Base-by-base conservation (phyloP, 2,329 filamentous ascomycete species). In the Phialocephala subalpina region DNA sequence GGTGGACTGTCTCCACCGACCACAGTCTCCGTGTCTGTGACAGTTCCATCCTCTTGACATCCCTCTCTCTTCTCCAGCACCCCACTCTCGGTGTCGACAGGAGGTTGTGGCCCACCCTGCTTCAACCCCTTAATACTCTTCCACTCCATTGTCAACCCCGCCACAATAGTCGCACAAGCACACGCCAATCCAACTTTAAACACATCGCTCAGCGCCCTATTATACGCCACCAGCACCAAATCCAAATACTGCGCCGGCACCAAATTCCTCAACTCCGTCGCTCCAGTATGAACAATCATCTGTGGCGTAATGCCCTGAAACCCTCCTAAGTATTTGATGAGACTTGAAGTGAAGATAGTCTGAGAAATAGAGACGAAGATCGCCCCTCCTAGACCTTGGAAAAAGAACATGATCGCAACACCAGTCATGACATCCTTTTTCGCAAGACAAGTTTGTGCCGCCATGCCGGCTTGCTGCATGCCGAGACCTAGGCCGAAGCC, bases 111-210 rank as follows among this genome's bases (percentile, higher is more conserved):
- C 56, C 58, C 53, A 38, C 35, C 64, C 25, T 70, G 40, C 58
- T 77, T 75, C 74, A 80, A 80, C 29, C 80, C 80, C 78, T 87
- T 87, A 65, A 87, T 81, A 70, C 77, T 83, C 74, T 82, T 85
- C 86, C 86, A 89, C 75, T 88, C 82, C 65, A 89, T 81, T 16
- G 81, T 79, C 16, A 82, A 69, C 0, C 82, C 79, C 1, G 83
- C 84, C n/a, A 87, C 38, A 7, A 73, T 67, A 0, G 3, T 83
- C 9, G 89, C 63, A 8, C 80, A 80, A 0, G 83, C 81, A 73
- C 89, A 78, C 1, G 82, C 86, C 3, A 84, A 78, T 2, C 80
- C 79, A 6, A 88, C 84, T 69, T 86, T 86, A 72, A 86, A 88
- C 0, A 81, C 81, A 66, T 83, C 76, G 5, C 79, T 81, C 27